These are phyloP conservation scores for Apiotrichum domesticum DNA, from an alignment of 1,284 basidiomycete species.

Conservation along the genomic window DNA sequence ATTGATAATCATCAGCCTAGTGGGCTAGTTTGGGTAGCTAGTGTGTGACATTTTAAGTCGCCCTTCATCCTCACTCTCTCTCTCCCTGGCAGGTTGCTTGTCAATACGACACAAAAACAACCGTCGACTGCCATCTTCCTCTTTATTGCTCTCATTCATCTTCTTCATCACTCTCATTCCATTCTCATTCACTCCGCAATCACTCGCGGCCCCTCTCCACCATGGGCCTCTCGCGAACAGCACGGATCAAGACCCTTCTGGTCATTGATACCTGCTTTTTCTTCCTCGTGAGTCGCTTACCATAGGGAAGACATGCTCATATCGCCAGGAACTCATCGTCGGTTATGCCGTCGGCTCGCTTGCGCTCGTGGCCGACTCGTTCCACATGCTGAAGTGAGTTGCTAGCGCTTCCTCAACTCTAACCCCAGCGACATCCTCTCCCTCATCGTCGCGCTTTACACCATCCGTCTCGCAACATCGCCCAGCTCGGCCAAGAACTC, in stretches of 20 bases:
- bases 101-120: too few species aligned
- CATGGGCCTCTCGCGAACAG: constrained; percentile 63
- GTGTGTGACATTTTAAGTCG: too few species aligned
- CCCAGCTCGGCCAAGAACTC: constrained; percentile 39
- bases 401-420: constrained; percentile 11
- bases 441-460: constrained; percentile 89
- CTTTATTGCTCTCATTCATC: neutral
- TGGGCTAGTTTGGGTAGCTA: too few species aligned
- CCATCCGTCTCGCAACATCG: constrained; percentile 68
- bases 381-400: constrained; percentile 93
- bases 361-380: constrained; percentile 91
- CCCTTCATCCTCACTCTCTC: too few species aligned
- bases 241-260: constrained; percentile 72
- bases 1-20: too few species aligned
- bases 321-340: constrained; percentile 44
- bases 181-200: neutral
- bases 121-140: too few species aligned
- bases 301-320: too few species aligned
- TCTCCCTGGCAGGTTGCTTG: too few species aligned
- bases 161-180: neutral
- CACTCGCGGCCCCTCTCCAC: neutral
- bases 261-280: constrained; percentile 86
- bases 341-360: constrained; percentile 92
- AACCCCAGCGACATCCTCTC: constrained; percentile 81
- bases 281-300: constrained; percentile 63